Percentiles rank a stretch among this genome's conserved stretches.
These are phyloP conservation scores for Arthrobotrys pseudoclavata DNA, from an alignment of 2,329 filamentous ascomycete genomes.

Conservation along the genomic window DNA sequence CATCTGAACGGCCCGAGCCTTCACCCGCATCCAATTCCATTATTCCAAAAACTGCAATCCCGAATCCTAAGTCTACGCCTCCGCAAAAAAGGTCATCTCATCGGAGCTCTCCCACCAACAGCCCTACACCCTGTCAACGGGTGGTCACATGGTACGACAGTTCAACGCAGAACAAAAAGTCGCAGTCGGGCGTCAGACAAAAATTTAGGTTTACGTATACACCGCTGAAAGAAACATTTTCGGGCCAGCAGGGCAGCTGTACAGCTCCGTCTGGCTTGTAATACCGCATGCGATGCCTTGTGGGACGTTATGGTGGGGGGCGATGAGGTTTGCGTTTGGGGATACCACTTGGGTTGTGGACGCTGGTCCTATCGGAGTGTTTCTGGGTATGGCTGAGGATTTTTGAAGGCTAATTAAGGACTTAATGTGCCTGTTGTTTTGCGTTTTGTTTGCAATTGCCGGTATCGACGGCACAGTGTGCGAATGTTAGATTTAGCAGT, in stretches of 20 bases:
- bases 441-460: background rate
- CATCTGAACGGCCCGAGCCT: background rate
- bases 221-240: background rate
- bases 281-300: background rate
- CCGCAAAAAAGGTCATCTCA: conserved; percentile 3
- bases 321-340: background rate
- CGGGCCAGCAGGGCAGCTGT: conserved; percentile 1
- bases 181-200: conserved; percentile 9
- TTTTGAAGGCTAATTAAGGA: background rate
- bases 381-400: background rate
- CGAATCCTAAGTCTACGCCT: background rate
- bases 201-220: background rate
- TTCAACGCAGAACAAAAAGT: background rate
- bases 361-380: background rate
- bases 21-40: background rate
- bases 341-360: background rate
- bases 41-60: background rate
- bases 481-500: background rate
- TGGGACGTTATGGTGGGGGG: background rate
- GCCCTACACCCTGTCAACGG: background rate
- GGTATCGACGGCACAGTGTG: conserved; percentile 4
- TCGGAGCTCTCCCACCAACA: conserved; percentile 9
- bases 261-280: conserved; percentile 3
- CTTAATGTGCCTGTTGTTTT: background rate
- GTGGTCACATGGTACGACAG: background rate